Evolutionary conservation across 1,284 basidiomycete genomes (phyloP).

Genomic region (Vanrija sp.): DNA sequence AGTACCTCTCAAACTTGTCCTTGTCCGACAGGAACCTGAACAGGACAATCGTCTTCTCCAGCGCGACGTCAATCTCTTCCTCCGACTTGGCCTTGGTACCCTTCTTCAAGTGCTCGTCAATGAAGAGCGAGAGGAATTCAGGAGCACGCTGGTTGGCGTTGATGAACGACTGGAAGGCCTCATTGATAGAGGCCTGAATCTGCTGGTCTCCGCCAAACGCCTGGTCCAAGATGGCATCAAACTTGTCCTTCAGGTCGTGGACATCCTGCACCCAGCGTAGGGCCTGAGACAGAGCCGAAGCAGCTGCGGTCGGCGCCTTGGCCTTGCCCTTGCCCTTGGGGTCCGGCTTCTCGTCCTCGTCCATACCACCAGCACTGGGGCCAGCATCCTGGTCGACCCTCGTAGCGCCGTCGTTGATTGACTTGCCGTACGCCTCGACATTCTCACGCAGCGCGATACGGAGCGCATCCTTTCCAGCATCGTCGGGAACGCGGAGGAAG

Average conservation of each 20-base stretch:
- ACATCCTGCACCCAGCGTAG: constrained; percentile 94
- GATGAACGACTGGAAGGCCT: constrained; percentile 91
- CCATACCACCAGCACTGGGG: constrained; percentile 22
- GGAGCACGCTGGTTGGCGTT: constrained; percentile 84
- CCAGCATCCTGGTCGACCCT: constrained; percentile 37
- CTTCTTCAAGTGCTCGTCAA: constrained; percentile 94
- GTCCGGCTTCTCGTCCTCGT: constrained; percentile 33
- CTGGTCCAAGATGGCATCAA: constrained; percentile 69
- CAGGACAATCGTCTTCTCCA: constrained; percentile 92
- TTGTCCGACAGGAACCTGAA: constrained; percentile 95
- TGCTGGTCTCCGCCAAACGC: constrained; percentile 73
- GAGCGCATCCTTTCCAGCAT: constrained; percentile 61
- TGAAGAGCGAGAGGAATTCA: constrained; percentile 94
- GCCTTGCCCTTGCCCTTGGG: constrained; percentile 55
- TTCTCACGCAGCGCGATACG: constrained; percentile 70
- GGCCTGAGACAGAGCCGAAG: constrained; percentile 54
- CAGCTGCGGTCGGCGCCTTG: constrained; percentile 41
- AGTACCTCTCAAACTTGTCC: constrained; percentile 97
- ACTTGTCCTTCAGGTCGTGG: constrained; percentile 84
- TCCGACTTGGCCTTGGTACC: constrained; percentile 98
- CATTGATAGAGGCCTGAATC: constrained; percentile 79
- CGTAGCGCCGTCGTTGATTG: constrained; percentile 64
- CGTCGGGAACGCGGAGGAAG: constrained; percentile 63
- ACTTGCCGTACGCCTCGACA: constrained; percentile 69
- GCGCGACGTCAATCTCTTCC: constrained; percentile 76